Percentiles rank a stretch among this genome's conserved stretches.
Conservation (phyloP, 2,329 filamentous ascomycete species). For the Fusarium siculi region DNA sequence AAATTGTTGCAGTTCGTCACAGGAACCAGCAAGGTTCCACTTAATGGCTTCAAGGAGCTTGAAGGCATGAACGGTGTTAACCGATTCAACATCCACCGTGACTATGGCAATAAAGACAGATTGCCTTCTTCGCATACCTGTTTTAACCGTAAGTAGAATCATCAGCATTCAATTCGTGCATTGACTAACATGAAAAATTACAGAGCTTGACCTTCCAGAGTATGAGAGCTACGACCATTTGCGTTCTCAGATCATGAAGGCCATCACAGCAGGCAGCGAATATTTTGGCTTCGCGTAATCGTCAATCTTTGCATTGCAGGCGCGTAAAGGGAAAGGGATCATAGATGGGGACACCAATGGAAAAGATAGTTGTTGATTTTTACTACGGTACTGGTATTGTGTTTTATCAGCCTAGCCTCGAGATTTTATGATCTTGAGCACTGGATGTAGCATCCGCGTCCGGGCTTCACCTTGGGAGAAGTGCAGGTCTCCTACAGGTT, state of each 20-base stretch:
- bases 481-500: slow-evolving; percentile 48
- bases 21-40: slow-evolving; percentile 95
- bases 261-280: slow-evolving; percentile 97
- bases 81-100: slow-evolving; percentile 98
- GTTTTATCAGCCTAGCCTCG: slow-evolving; percentile 22
- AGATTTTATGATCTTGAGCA: slow-evolving; percentile 19
- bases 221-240: slow-evolving; percentile 96
- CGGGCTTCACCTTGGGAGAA: slow-evolving; percentile 38
- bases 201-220: slow-evolving; percentile 97
- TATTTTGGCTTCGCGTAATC: slow-evolving; percentile 94
- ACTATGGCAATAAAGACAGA: slow-evolving; percentile 96
- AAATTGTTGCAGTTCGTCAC: slow-evolving; percentile 98
- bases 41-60: slow-evolving; percentile 98
- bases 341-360: slow-evolving; percentile 28
- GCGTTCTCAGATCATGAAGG: slow-evolving; percentile 88
- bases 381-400: slow-evolving; percentile 13
- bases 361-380: slow-evolving; percentile 7
- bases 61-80: slow-evolving; percentile 99
- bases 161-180: slow-evolving; percentile 48
- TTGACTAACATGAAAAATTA: slow-evolving; percentile 48
- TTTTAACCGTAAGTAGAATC: slow-evolving; percentile 90
- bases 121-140: slow-evolving; percentile 97
- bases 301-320: slow-evolving; percentile 35
- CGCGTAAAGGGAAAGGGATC: slow-evolving; percentile 19
- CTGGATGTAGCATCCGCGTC: background rate